Evolutionary conservation across 495 filamentous ascomycete species (phyloP), one percentile per base, ranked within the genome.

Genomic region (Aspergillus incahuasiensis): DNA sequence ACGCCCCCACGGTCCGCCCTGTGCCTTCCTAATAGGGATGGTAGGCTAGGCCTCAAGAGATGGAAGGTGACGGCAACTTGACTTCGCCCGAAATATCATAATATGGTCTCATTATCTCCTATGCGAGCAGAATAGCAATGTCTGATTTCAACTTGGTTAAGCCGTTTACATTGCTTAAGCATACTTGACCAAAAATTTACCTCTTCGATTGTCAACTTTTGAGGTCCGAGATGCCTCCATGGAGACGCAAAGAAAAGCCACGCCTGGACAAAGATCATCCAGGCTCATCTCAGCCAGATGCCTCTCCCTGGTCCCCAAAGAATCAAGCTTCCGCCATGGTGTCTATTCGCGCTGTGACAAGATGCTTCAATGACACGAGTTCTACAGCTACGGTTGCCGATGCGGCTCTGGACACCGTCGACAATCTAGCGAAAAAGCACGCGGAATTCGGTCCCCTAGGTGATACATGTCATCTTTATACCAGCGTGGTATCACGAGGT

Each of bases 391-490:
- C 30, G 22, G 35, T 18, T 7, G 21, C 19, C 20, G 38, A 39
- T n/a, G 46, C 22, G 18, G 24, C 39, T 16, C 82, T 84, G 13
- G 85, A 81, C 59, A 86, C 92, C 64, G 77, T 80, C 16, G 79
- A 80, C 24, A 76, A 73, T 58, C 74, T 85, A 66, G 81, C 82
- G 18, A 85, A 81, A 51, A 74, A 81, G 57, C 84, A 94, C 62
- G 87, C 91, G 24, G 87, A 94, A 68, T 96, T 94, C 66, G 91
- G 87, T 16, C 90, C 90, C 11, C 70, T 95, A 54, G 78, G 84
- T 51, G 79, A 84, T 64, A 77, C 76, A 39, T 82, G 72, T 55
- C 90, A 95, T 68, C 79, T 83, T 49, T 91, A 91, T 71, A 82
- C 85, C 54, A 92, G 88, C 68, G 77, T 82, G 60, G 85, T 87